Evolutionary conservation across 331 rosid genomes (phyloP), one percentile per base, ranked within the genome.

Genomic region (Rhamnella rubrinervis): DNA sequence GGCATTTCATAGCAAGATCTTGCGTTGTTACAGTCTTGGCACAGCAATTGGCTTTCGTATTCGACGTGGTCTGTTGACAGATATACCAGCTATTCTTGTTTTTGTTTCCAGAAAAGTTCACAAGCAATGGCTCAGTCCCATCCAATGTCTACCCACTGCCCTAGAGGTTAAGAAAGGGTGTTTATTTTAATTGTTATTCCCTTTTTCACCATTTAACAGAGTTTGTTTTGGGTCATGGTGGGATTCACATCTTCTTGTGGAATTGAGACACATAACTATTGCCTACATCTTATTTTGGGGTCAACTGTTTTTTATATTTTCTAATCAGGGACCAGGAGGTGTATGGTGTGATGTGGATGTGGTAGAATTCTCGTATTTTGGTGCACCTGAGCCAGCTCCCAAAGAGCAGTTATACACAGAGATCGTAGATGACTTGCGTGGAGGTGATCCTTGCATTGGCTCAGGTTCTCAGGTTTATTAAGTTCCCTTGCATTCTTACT

Each of bases 291-390:
- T 23, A 19, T 19, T 56, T 20, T 20, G 31, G 17, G 0, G 26
- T 1, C 19, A 5, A 23, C 26, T 56, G 17, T 23, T 9, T 20
- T 44, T 58, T 52, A 50, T 44, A 28, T 46, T 57, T 38, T 47
- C 12, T 52, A 75, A 88, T 63, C 87, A 95, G 98, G 98, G 98
- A 38, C 98, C 98, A 20, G 98, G 98, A 66, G 98, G 97, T 14
- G 95, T 95, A 64, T 95, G 98, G 98, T 95, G 98, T 59, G 98
- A 95, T 79, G 98, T 95, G 65, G 98, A 95, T 77, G 98, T 95
- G 66, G 96, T 95, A 47, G 98, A 95, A 72, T 95, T 95, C 84
- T 95, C 98, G 0, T 95, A 95, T 79, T 95, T 91, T 65, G 97
- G 99, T 62, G 96, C 99, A 66, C 99, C 99, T 18, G 96, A 95